These are phyloP conservation scores for Neurospora sp. DNA, from an alignment of 495 filamentous ascomycete species.

Conservation along the genomic window DNA sequence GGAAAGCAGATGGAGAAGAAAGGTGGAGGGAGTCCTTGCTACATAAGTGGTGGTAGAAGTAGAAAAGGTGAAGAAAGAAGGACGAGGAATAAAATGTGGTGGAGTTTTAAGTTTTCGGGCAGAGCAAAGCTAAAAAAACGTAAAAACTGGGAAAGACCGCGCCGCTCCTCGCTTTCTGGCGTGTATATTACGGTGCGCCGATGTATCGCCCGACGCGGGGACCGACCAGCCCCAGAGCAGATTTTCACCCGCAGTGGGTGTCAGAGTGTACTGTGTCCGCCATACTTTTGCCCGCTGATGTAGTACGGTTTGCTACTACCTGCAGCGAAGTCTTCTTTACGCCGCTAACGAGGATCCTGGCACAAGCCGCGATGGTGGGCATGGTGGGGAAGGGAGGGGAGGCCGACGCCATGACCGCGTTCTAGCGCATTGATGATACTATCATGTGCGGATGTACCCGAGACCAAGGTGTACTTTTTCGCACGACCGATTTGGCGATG, in stretches of 20 bases:
- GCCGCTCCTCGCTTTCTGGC: background rate
- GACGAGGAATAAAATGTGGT: background rate
- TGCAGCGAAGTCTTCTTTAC: background rate
- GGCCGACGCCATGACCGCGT: background rate
- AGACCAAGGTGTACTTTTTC: background rate
- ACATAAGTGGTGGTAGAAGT: background rate
- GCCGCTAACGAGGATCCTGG: background rate
- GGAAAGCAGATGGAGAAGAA: background rate
- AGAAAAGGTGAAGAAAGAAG: background rate
- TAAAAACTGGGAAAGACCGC: background rate
- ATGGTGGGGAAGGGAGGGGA: background rate
- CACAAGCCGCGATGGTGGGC: background rate
- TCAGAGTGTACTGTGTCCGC: background rate
- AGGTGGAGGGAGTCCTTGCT: background rate
- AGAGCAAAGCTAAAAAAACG: background rate
- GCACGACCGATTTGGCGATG: background rate
- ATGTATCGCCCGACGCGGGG: background rate
- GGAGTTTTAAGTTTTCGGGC: background rate
- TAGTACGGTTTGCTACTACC: background rate
- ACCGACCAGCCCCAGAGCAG: background rate
- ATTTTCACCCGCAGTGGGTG: background rate
- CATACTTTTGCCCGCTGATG: background rate
- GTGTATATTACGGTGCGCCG: background rate
- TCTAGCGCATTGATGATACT: background rate
- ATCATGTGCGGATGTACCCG: background rate